Base-by-base conservation (phyloP, 2,329 filamentous ascomycete genomes). In the Leptodontidium sp. region DNA sequence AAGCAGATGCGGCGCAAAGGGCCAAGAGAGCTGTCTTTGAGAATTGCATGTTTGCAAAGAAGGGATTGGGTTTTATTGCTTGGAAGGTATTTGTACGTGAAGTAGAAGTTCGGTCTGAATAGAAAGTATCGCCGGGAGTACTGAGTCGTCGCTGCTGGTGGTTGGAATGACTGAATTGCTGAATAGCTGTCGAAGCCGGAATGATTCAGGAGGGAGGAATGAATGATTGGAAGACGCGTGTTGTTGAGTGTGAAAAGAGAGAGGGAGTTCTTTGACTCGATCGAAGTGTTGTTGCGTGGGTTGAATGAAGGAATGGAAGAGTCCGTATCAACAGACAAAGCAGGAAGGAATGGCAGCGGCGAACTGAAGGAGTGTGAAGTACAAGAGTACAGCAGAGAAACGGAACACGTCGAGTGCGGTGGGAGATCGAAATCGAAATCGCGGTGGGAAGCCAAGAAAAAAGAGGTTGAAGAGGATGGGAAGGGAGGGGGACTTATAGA, bases 321-420 rank as follows among this genome's bases (percentile, higher is more conserved):
- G 66, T 74, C 72, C 74, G 74, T 75, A 74, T 76, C 73, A 75
- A 76, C 73, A 76, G 74, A 75, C 62, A 62, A 70, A 68, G 66
- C 74, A 71, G 45, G 70, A 73, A 75, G 63, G 69, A 71, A 71
- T 35, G 64, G 61, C 49, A 69, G 53, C 62, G 58, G 63, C 53
- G 70, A 61, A 65, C 63, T 61, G 59, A 75, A 75, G 49, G 74
- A 75, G 66, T 70, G 75, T 74, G 68, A 61, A 61, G 55, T 61
- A 65, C 67, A 55, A 55, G 67, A 47, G 32, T 43, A 43, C 29
- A 57, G 43, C 24, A 38, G 43, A 64, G 40, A 64, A 65, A 49
- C 14, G 49, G 49, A 35, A 57, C 65, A 62, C 58, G 55, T 70
- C 65, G 66, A 68, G 45, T 58, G 64, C 52, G 63, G 59, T 24